phyloP scores from a whole-genome alignment of 345 rosid species.

The Eucalyptus regnans region DNA sequence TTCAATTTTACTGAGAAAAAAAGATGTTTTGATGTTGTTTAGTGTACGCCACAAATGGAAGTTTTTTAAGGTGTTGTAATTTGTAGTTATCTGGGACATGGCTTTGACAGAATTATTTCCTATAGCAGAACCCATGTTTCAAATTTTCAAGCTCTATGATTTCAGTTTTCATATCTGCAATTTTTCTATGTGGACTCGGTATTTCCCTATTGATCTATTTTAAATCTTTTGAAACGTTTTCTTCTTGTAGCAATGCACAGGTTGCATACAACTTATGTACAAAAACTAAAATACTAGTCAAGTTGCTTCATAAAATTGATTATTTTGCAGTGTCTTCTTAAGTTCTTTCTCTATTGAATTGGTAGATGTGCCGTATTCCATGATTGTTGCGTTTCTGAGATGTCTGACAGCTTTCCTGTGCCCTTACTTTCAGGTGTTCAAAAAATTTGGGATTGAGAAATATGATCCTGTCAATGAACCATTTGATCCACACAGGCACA shows the following conservation, averaged over 20 bases:
- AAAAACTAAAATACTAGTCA: background rate
- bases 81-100: background rate
- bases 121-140: background rate
- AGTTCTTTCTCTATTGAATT: background rate
- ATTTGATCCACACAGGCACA: slow-evolving; percentile 86
- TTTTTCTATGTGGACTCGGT: background rate
- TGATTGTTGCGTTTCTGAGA: background rate
- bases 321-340: background rate
- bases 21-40: background rate
- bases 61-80: background rate
- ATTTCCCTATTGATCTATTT: background rate
- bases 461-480: slow-evolving; percentile 74
- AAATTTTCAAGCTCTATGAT: background rate
- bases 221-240: background rate
- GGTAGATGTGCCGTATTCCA: background rate
- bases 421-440: slow-evolving; percentile 44
- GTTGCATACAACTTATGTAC: background rate
- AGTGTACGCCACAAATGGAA: background rate
- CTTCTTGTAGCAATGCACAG: background rate
- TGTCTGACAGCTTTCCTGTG: background rate
- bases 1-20: background rate
- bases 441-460: slow-evolving; percentile 63
- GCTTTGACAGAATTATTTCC: background rate
- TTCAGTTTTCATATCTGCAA: background rate
- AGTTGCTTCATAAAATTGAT: background rate